Evolutionary conservation across 1,284 basidiomycete species (phyloP), one percentile per base, ranked within the genome.

Genomic region (Irpex lacteus): DNA sequence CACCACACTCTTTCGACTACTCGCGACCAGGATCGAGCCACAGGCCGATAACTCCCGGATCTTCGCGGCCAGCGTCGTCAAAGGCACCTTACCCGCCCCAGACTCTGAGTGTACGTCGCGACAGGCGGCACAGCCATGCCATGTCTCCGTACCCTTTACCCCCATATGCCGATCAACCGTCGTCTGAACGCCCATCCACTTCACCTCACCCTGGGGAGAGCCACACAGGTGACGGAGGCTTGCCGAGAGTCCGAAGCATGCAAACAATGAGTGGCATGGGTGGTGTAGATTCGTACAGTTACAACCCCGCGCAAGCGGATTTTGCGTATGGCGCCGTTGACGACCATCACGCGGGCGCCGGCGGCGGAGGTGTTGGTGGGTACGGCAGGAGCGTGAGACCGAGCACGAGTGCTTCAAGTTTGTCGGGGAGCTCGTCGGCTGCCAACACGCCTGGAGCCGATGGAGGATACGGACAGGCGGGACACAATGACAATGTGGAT

Each of bases 351-450:
- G 64, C 62, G 54, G 54, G 50, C 18, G 83, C 86, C 21, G 32
- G 54, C 13, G 54, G 54, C 9, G 54, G 54, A 36, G 54, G 26
- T 9, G 77, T 82, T 59, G 67, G 63, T 4, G 69, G 73, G 68
- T 76, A 75, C 63, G 71, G 68, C 26, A 74, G 77, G 64, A 75
- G 72, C 67, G 79, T 84, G 62, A 84, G 90, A 62, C 91, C 91
- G 36, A 89, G 88, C 64, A 92, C 91, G 47, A 87, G 88, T 58
- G 85, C 90, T 7, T 90, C 88, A 62, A 90, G 88, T 53, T 85
- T 88, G 60, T 88, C 91, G 75, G 90, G 91, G 57, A 89, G 89
- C 71, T 92, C 90, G 47, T 91, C 91, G n/a, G 91, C 91, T 47
- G 80, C 84, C 63, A 85, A 79, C 69, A 75, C 85, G 60, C 73